A percentile compares a stretch with the other conserved stretches of the same genome.
These are phyloP conservation scores for Falciphora oryzae DNA, from an alignment of 2,329 filamentous ascomycete genomes.

Conservation along the genomic window DNA sequence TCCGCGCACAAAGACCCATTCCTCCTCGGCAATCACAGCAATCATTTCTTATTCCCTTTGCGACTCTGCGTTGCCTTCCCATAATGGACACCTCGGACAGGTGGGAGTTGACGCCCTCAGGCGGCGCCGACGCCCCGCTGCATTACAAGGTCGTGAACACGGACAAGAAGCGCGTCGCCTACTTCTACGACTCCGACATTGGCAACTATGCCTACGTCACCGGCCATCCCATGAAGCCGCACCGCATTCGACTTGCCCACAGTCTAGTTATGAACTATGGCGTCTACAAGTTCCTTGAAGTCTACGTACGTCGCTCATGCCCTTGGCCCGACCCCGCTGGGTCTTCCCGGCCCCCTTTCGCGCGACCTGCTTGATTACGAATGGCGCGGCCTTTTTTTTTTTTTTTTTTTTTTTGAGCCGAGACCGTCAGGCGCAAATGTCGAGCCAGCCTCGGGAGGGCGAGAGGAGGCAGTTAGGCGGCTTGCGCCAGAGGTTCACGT, in stretches of 20 bases:
- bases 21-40: not conserved
- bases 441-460: not conserved
- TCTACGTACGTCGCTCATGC: constrained; percentile 64
- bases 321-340: not conserved
- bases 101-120: not conserved
- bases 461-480: not conserved
- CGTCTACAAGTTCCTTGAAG: constrained; percentile 93
- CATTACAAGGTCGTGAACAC: constrained; percentile 39
- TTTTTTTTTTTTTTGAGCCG: too few species aligned
- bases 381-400: too few species aligned
- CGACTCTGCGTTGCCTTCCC: not conserved
- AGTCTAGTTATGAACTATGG: constrained; percentile 95
- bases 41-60: not conserved
- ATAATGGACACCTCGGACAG: constrained; percentile 12
- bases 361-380: not conserved
- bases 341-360: not conserved
- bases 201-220: constrained; percentile 97
- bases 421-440: too few species aligned
- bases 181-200: constrained; percentile 98
- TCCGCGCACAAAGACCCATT: not conserved
- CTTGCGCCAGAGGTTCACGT: not conserved
- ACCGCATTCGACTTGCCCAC: constrained; percentile 90
- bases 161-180: constrained; percentile 75
- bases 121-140: constrained; percentile 21
- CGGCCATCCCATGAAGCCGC: constrained; percentile 98